Evolutionary conservation across 192 early-diverging fungal genomes (phyloP), one percentile per base, ranked within the genome.

Genomic region (Backusella parvicylindrica): DNA sequence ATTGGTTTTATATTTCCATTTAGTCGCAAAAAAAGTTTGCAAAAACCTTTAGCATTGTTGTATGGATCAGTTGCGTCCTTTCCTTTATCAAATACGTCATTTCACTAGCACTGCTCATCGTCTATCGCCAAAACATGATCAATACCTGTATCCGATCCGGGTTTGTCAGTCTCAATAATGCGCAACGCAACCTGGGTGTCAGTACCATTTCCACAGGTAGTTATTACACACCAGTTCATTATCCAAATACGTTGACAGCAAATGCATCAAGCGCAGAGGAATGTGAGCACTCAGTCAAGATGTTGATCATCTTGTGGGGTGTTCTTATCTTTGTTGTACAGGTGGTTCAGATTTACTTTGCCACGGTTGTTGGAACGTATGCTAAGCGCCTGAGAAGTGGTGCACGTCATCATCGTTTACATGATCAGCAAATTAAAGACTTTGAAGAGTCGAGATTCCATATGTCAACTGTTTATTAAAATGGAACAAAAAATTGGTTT

Each of bases 341-440:
- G 18, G 9, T 79, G 3, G 47, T 79, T n/a, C 77, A 79, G 75
- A 35, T 80, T 33, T 80, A 80, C 49, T 80, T 80, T 77, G 79
- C 75, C 31, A 40, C 75, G 1, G 71, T 80, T 2, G 79, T 80
- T 8, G 36, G 43, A 8, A 77, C 80, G n/a, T 82, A 82, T 73
- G 72, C 80, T 23, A 53, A 53, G 7, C 37, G 77, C 35, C 69
- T 82, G 2, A 73, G 66, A 36, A 82, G 74, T 53, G 80, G 77
- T n/a, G 80, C 80, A 21, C 80, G 80, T 63, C 80, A 82, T 60
- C 80, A 82, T 75, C 41, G 77, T 43, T 50, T 82, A 6, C 80
- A 78, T 40, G 80, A 82, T 70, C 80, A 82, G n/a, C 80, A 82
- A 70, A 82, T 82, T 50, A 82, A 82, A 56, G 80, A 82, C 35